phyloP scores from a whole-genome alignment of 1,284 basidiomycete species.

The Marasmius fiardii region DNA sequence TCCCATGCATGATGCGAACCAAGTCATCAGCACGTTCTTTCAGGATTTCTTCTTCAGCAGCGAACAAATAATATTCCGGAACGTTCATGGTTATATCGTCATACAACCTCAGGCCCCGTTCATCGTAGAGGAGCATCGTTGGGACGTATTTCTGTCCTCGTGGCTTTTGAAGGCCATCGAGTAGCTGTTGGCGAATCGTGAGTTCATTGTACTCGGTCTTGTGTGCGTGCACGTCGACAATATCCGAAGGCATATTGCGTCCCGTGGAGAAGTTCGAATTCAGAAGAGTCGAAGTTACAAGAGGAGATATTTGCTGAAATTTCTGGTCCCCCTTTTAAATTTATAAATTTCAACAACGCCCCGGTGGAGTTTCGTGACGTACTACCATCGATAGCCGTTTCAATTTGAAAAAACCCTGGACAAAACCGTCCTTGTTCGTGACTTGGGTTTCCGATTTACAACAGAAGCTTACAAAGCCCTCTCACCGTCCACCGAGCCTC shows the following conservation, averaged over 20 bases:
- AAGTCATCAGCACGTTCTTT: constrained; percentile 62
- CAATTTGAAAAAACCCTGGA: too few species aligned
- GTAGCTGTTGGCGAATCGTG: constrained; percentile 46
- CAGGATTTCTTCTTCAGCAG: constrained; percentile 71
- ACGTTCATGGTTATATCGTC: constrained; percentile 81
- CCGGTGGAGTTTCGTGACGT: too few species aligned
- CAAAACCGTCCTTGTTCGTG: too few species aligned
- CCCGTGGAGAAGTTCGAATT: neutral
- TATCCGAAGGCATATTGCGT: constrained; percentile 39
- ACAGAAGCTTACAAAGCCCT: too few species aligned
- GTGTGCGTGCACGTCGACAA: constrained; percentile 49
- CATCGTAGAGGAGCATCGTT: constrained; percentile 86
- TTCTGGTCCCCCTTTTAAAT: too few species aligned
- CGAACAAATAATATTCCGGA: constrained; percentile 88
- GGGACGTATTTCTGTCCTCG: constrained; percentile 66
- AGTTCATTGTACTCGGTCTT: constrained; percentile 26
- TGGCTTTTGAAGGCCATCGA: constrained; percentile 53
- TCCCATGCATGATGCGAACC: constrained; percentile 66
- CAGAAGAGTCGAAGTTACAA: neutral
- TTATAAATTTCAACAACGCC: too few species aligned
- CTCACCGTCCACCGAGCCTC: too few species aligned
- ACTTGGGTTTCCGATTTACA: too few species aligned
- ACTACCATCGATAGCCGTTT: too few species aligned
- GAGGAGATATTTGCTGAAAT: too few species aligned
- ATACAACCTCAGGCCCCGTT: constrained; percentile 79